These are phyloP conservation scores for Claviceps sp. DNA, from an alignment of 2,329 filamentous ascomycete species.

Conservation along the genomic window DNA sequence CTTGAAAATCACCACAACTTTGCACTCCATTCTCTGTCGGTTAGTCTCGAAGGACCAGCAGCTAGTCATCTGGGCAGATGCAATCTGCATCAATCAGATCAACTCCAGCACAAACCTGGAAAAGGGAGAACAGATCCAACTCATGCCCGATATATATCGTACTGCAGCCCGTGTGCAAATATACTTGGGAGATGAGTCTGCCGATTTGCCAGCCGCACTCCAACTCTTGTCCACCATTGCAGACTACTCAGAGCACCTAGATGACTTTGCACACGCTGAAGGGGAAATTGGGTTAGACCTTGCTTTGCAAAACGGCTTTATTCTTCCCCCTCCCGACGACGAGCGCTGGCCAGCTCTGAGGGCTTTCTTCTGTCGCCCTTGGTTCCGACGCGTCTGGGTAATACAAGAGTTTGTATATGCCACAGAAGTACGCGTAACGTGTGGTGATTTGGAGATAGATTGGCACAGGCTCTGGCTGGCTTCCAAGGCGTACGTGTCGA, in stretches of 20 bases:
- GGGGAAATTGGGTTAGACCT: conserved; percentile 5
- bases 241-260: conserved; percentile 6
- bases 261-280: conserved; percentile 1
- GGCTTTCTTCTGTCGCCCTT: conserved; percentile 6
- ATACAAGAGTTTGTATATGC: conserved; percentile 9
- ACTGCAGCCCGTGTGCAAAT: conserved; percentile 5
- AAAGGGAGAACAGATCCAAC: conserved; percentile 7
- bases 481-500: conserved; percentile 7
- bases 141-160: conserved; percentile 8
- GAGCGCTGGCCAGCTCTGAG: conserved; percentile 4
- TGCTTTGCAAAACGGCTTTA: conserved; percentile 3
- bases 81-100: conserved; percentile 10
- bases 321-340: conserved; percentile 3
- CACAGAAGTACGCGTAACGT: conserved; percentile 5
- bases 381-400: conserved; percentile 9
- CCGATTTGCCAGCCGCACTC: conserved; percentile 2
- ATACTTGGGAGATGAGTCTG: conserved; percentile 5
- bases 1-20: conserved; percentile 3
- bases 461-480: conserved; percentile 6
- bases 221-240: conserved; percentile 3
- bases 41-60: conserved; percentile 1
- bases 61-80: conserved; percentile 8
- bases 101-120: conserved; percentile 3
- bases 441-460: conserved; percentile 5
- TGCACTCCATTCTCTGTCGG: conserved; percentile 3